Percentiles rank a stretch among this genome's conserved stretches.
These are phyloP conservation scores for Raphidocelis subcapitata DNA, from an alignment of 139 green algal species.

Conservation along the genomic window DNA sequence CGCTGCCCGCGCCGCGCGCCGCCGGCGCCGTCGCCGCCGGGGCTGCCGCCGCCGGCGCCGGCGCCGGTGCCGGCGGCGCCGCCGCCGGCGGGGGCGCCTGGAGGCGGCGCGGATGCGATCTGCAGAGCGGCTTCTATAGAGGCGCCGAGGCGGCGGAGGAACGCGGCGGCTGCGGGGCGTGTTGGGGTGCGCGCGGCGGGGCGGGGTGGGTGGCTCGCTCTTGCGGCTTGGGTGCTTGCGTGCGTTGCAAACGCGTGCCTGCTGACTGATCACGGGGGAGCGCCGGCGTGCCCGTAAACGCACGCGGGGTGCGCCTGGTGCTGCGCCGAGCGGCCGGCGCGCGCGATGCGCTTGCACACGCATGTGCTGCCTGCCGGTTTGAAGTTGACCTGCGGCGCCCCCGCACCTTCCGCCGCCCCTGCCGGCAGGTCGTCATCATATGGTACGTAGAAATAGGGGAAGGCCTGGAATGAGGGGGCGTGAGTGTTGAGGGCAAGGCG, in stretches of 20 bases:
- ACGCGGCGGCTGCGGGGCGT: slow-evolving; percentile 27
- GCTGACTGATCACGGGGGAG: too few relatives aligned
- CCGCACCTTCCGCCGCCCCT: slow-evolving; percentile 56
- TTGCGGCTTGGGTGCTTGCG: too few relatives aligned
- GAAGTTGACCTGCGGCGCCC: neutral
- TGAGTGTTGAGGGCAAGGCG: too few relatives aligned
- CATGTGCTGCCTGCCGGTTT: neutral
- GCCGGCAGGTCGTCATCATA: slow-evolving; percentile 80
- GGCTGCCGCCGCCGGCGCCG: too few relatives aligned
- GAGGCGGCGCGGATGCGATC: neutral
- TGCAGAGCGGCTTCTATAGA: slow-evolving; percentile 40
- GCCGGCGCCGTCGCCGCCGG: too few relatives aligned
- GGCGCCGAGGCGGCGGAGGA: slow-evolving; percentile 43
- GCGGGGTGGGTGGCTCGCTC: too few relatives aligned
- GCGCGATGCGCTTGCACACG: too few relatives aligned
- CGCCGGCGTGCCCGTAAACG: too few relatives aligned
- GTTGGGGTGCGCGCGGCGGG: neutral
- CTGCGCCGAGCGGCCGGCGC: neutral
- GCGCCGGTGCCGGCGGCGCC: neutral
- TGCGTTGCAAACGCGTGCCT: too few relatives aligned
- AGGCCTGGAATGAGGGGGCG: slow-evolving; percentile 59
- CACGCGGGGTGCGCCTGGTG: neutral
- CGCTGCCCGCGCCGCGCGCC: slow-evolving; percentile 1
- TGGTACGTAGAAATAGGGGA: slow-evolving; percentile 94
- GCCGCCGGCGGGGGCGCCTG: too few relatives aligned